These are phyloP conservation scores for Trichoderma gamsii DNA, from an alignment of 495 filamentous ascomycete genomes.

Conservation along the genomic window DNA sequence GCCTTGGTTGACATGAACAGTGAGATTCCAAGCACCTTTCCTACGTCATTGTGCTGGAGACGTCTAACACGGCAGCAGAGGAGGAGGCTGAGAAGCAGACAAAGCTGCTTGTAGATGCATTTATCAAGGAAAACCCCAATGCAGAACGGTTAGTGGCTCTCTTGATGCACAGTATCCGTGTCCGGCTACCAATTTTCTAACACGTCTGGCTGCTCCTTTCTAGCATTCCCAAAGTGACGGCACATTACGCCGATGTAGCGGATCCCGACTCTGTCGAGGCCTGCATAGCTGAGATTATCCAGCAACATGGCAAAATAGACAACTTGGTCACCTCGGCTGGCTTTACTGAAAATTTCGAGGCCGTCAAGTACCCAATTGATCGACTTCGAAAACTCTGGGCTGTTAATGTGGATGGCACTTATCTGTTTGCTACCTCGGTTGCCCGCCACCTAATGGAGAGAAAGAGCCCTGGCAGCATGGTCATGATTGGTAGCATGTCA, in stretches of 20 bases:
- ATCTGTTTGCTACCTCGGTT: slow-evolving; percentile 76
- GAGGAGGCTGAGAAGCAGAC: slow-evolving; percentile 79
- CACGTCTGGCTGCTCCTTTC: neutral
- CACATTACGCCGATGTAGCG: slow-evolving; percentile 84
- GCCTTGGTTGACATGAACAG: slow-evolving; percentile 92
- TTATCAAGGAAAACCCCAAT: slow-evolving; percentile 70
- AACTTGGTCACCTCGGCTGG: slow-evolving; percentile 91
- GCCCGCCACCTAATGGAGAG: slow-evolving; percentile 86
- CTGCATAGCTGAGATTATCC: slow-evolving; percentile 61
- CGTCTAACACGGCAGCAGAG: slow-evolving; percentile 41
- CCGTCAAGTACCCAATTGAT: slow-evolving; percentile 80
- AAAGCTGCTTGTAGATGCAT: slow-evolving; percentile 61
- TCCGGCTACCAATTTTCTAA: neutral
- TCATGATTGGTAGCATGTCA: slow-evolving; percentile 94
- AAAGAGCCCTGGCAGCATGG: slow-evolving; percentile 72
- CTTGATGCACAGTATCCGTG: neutral
- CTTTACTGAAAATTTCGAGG: slow-evolving; percentile 92
- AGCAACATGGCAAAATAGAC: slow-evolving; percentile 74
- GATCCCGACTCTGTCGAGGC: slow-evolving; percentile 66
- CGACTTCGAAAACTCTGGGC: slow-evolving; percentile 87
- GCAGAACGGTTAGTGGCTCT: slow-evolving; percentile 53
- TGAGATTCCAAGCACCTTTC: slow-evolving; percentile 30
- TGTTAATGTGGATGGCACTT: slow-evolving; percentile 93
- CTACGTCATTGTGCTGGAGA: neutral
- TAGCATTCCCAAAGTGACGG: slow-evolving; percentile 70